Conservation (phyloP, 371 early-diverging fungal species). For the Syncephalastrum sp. region DNA sequence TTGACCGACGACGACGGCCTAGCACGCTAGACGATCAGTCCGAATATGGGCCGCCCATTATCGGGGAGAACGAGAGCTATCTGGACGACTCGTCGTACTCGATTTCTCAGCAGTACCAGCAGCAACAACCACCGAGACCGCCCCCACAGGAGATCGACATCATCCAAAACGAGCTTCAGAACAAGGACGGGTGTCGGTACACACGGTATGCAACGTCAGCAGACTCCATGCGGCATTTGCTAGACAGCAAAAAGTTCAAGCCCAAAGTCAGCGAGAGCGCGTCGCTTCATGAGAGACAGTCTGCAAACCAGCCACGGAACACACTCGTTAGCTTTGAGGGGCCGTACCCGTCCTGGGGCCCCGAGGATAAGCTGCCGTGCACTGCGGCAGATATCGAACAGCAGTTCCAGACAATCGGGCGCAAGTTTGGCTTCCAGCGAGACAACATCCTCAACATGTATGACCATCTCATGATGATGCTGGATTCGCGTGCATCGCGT, state of each 20-base stretch:
- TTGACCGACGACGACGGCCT: conserved; percentile 6
- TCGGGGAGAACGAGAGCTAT: neutral
- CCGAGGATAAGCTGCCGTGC: conserved; percentile 61
- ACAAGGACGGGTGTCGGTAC: conserved; percentile 65
- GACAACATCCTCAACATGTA: conserved; percentile 74
- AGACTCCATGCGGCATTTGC: conserved; percentile 70
- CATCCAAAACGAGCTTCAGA: too few relatives aligned
- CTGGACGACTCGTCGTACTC: neutral
- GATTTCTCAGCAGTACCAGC: neutral
- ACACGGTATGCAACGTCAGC: conserved; percentile 73
- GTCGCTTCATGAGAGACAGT: conserved; percentile 13
- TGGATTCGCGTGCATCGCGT: conserved; percentile 83
- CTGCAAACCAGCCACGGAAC: neutral
- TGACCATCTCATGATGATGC: conserved; percentile 77
- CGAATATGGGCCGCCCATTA: too few relatives aligned
- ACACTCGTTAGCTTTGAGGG: conserved; percentile 4
- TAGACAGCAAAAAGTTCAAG: conserved; percentile 69
- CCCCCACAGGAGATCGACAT: conserved; percentile 43
- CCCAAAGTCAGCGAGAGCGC: conserved; percentile 17
- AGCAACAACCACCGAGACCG: conserved; percentile 29
- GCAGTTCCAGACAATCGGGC: conserved; percentile 60
- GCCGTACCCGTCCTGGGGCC: conserved; percentile 71
- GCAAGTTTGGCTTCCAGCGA: conserved; percentile 77
- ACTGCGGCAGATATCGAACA: conserved; percentile 66
- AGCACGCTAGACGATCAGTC: neutral